phyloP scores from a whole-genome alignment of 108 stramenopile species.

The Licmophora abbreviata region DNA sequence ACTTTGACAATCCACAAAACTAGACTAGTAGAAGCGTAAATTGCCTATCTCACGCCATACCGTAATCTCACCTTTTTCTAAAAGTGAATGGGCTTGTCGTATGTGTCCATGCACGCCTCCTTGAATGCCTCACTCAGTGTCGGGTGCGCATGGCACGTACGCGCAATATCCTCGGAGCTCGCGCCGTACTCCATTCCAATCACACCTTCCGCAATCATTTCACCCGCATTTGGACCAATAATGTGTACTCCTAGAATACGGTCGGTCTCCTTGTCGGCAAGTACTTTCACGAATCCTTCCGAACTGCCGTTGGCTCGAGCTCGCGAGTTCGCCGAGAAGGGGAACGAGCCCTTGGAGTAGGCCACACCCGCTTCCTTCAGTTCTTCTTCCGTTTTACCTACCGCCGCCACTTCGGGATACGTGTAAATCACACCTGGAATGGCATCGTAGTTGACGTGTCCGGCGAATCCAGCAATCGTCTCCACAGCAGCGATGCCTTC shows the following conservation, averaged over 20 bases:
- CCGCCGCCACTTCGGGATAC: slow-evolving; percentile 97
- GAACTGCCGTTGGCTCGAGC: slow-evolving; percentile 91
- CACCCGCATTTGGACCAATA: slow-evolving; percentile 99
- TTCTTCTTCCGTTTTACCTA: slow-evolving; percentile 99
- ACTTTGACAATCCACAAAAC: too few relatives aligned
- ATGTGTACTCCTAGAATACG: slow-evolving; percentile 96
- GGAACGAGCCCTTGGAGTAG: slow-evolving; percentile 95
- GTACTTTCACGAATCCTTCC: slow-evolving; percentile 97
- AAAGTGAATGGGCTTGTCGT: slow-evolving; percentile 97
- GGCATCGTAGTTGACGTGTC: slow-evolving; percentile 99
- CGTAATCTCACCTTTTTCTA: slow-evolving; percentile 29
- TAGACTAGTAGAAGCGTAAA: too few relatives aligned
- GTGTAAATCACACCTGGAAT: slow-evolving; percentile 99
- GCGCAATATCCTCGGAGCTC: slow-evolving; percentile 97
- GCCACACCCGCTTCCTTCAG: slow-evolving; percentile 90
- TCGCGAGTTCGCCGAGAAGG: slow-evolving; percentile 92
- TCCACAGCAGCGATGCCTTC: slow-evolving; percentile 98
- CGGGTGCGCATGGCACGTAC: slow-evolving; percentile 99
- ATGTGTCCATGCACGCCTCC: slow-evolving; percentile 99
- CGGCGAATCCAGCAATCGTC: slow-evolving; percentile 94
- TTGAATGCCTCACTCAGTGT: slow-evolving; percentile 98
- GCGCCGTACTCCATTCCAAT: slow-evolving; percentile 99
- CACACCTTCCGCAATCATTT: slow-evolving; percentile 99
- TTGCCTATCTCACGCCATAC: too few relatives aligned
- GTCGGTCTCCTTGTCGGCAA: slow-evolving; percentile 95